phyloP scores from a whole-genome alignment of 768 basidiomycete species.

The Auriscalpium vulgare region DNA sequence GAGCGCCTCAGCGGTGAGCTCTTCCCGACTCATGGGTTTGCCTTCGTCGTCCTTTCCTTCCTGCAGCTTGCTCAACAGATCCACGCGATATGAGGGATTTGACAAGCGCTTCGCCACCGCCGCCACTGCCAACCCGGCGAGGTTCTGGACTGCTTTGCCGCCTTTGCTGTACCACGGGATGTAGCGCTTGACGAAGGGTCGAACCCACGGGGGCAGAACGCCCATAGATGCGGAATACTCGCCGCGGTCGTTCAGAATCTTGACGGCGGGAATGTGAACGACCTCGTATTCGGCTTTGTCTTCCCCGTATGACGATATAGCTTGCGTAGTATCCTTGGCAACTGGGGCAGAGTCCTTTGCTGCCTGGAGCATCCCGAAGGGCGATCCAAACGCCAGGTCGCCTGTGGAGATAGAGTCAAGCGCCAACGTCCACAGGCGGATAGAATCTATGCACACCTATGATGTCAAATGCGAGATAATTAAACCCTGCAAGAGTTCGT shows the following conservation, averaged over 20 bases:
- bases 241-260: slow-evolving; percentile 48
- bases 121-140: slow-evolving; percentile 25
- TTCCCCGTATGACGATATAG: slow-evolving; percentile 46
- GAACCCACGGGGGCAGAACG: slow-evolving; percentile 29
- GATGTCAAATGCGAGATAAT: slow-evolving; percentile 66
- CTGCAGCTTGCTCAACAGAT: slow-evolving; percentile 77
- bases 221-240: slow-evolving; percentile 35
- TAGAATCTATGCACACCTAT: slow-evolving; percentile 38
- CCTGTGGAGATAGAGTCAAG: slow-evolving; percentile 16
- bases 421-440: no score
- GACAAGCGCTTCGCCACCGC: slow-evolving; percentile 65
- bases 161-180: slow-evolving; percentile 32
- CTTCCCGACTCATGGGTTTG: slow-evolving; percentile 69
- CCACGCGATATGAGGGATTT: slow-evolving; percentile 63
- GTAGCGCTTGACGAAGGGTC: slow-evolving; percentile 23
- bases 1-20: slow-evolving; percentile 83
- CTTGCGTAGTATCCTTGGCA: slow-evolving; percentile 44
- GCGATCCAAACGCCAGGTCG: slow-evolving; percentile 75
- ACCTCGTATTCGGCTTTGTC: slow-evolving; percentile 35
- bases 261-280: slow-evolving; percentile 65
- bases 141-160: slow-evolving; percentile 22
- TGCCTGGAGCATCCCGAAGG: slow-evolving; percentile 78
- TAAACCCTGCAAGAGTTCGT: slow-evolving; percentile 33
- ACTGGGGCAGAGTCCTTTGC: slow-evolving; percentile 69
- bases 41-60: slow-evolving; percentile 73